Base-by-base conservation (phyloP, 2,329 filamentous ascomycete species). In the Pestalotiopsis sp. region DNA sequence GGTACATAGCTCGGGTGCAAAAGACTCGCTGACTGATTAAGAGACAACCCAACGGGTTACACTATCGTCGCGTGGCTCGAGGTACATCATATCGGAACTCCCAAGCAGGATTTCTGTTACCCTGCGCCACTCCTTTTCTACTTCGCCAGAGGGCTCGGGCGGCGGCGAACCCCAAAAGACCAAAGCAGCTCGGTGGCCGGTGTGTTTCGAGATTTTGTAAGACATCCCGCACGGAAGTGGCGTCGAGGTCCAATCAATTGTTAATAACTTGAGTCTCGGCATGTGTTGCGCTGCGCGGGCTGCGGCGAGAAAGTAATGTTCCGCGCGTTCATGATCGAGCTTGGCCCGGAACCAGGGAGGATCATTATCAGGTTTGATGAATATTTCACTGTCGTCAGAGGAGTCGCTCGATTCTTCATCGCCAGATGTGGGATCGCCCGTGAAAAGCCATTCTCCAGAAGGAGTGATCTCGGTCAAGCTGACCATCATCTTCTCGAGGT, bases 401-500 rank as follows among this genome's bases (percentile, higher is more conserved):
- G 58, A 61, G 23, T 61, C 23, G 58, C 58, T 25, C 11, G 20
- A 2, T 45, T 49, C 36, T 20, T 41, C 61, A 38, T 17, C 61
- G 20, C 1, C 13, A 38, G 13, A 3, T n/a, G 20, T 13, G n/a
- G 12, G 12, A 41, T 49, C 17, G 13, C 39, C 61, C 2, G 20
- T 45, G n/a, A 45, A 52, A 20, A 63, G 23, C 61, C 61, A 63
- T 23, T 41, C 31, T 4, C 38, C 61, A 45, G n/a, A 41, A 31
- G 38, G 61, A 12, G 38, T 41, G 39, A 64, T 39, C 38, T 45
- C 20, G 61, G 7, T n/a, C 12, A 27, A 13, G 7, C 38, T 25
- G 20, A 64, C 61, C 45, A 27, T n/a, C 7, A 64, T 9, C 12
- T 64, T 45, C n/a, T 49, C 38, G 23, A 64, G 61, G n/a, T 64